These are phyloP conservation scores for Plasmodium relictum DNA, from an alignment of 169 alveolate species.

Conservation along the genomic window DNA sequence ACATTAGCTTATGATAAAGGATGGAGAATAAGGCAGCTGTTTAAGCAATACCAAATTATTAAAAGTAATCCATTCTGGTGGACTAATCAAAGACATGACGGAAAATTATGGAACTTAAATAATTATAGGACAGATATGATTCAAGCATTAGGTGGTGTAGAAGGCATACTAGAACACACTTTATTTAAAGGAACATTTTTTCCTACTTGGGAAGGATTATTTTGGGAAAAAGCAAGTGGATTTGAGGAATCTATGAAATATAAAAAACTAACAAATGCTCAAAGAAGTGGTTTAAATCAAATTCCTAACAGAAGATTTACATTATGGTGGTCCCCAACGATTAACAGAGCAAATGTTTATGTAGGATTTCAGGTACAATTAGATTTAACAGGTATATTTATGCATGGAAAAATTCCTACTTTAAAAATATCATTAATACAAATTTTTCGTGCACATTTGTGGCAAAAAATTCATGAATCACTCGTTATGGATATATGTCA, in stretches of 20 bases:
- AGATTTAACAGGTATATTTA: slow-evolving; percentile 99
- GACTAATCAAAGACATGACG: slow-evolving; percentile 99
- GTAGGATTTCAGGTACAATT: slow-evolving; percentile 99
- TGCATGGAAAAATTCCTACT: slow-evolving; percentile 99
- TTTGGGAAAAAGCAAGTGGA: slow-evolving; percentile 99
- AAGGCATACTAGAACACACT: slow-evolving; percentile 99
- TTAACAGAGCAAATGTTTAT: slow-evolving; percentile 99
- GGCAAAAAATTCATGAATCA: slow-evolving; percentile 99
- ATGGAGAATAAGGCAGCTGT: slow-evolving; percentile 99
- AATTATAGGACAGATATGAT: slow-evolving; percentile 99
- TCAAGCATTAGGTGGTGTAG: slow-evolving; percentile 99
- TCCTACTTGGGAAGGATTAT: slow-evolving; percentile 99
- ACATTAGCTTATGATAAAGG: slow-evolving; percentile 99
- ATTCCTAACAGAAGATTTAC: slow-evolving; percentile 99
- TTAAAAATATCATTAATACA: slow-evolving; percentile 99
- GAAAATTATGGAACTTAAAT: slow-evolving; percentile 99
- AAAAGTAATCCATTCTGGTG: slow-evolving; percentile 99
- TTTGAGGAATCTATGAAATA: slow-evolving; percentile 99
- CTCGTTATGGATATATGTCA: slow-evolving; percentile 99
- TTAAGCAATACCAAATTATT: slow-evolving; percentile 97
- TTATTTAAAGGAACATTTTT: slow-evolving; percentile 99
- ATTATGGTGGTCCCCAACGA: slow-evolving; percentile 99
- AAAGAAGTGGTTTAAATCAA: slow-evolving; percentile 99
- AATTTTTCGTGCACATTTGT: slow-evolving; percentile 99
- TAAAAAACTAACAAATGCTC: slow-evolving; percentile 99